Base-by-base conservation (phyloP, 2,329 filamentous ascomycete genomes). In the Berkeleyomyces basicola region DNA sequence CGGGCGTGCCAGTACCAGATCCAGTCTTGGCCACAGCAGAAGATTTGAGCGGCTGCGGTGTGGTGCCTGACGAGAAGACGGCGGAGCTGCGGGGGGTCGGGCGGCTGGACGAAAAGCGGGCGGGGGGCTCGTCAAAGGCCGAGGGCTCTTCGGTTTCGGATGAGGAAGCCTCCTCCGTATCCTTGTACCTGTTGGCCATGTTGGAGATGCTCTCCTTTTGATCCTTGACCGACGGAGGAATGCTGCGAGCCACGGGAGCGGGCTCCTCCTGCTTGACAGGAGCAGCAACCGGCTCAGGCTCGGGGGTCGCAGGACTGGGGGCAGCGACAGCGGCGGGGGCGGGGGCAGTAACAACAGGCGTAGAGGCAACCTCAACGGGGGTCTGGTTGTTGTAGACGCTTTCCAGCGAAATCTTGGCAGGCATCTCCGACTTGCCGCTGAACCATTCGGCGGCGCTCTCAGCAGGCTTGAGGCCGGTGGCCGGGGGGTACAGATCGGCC, bases 401-500 rank as follows among this genome's bases (percentile, higher is more conserved):
- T 74, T 95, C 91, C 68, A 99, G 82, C 67, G 93, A 92, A 71
- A 99, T 91, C 80, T 96, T 97, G 65, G 90, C 80, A 6, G 93
- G 91, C 49, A 95, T 74, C 6, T 79, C 90, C 14, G 86, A 86
- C 77, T 95, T 93, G 67, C 93, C 93, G 11, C 80, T 79, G 61
- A 96, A 79, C 91, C 91, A 99, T 68, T 97, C 91, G 55, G 80
- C 75, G 47, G 87, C 82, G 63, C 84, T 87, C 70, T 95, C 82
- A 64, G 87, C 91, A 59, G 93, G 83, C 74, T 90, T 95, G 61
- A 82, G 73, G 65, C 93, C 92, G 63, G 79, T 79, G 10, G 90
- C 86, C 9, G 93, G 92, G 49, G 92, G 93, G 74, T 89, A 99
- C 70, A 99, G 96, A 71, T 99, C 93, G 65, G 90, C 89, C 76